These are phyloP conservation scores for Puya raimondii DNA, from an alignment of 176 grass and related monocot species.

Conservation along the genomic window DNA sequence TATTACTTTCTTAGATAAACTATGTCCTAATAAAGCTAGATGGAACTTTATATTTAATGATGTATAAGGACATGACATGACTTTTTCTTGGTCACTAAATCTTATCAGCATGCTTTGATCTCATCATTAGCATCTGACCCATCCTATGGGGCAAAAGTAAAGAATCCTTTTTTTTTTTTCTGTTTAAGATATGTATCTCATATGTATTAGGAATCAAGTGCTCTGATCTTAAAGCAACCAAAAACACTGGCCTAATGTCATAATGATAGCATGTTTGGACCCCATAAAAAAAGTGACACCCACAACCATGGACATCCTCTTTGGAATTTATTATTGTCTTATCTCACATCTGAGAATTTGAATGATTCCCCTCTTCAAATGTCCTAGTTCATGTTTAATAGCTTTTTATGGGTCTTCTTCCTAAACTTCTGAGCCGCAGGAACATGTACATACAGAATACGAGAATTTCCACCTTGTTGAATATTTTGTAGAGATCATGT, in stretches of 20 bases:
- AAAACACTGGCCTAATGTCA: not conserved
- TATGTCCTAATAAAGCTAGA: not conserved
- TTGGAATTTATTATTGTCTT: not conserved
- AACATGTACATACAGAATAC: no score
- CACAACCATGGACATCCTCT: not conserved
- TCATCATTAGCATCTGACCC: not conserved
- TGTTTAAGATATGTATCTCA: no score
- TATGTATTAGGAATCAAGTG: no score
- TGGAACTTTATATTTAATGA: not conserved
- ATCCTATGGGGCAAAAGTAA: not conserved
- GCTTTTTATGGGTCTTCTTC: no score
- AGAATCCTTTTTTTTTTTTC: not conserved
- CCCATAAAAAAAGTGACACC: not conserved
- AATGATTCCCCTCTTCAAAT: no score
- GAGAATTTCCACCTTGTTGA: no score
- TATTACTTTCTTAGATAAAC: not conserved
- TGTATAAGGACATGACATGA: not conserved
- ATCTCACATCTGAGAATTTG: no score
- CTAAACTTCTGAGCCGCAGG: no score
- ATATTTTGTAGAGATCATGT: no score
- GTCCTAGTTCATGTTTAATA: no score
- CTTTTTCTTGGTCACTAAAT: not conserved
- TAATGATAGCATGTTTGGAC: not conserved
- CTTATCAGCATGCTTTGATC: not conserved
- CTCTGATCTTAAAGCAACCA: no score